A percentile compares a stretch with the other conserved stretches of the same genome.
phyloP scores from a whole-genome alignment of 2,329 filamentous ascomycete species.

The Curvularia sp. region DNA sequence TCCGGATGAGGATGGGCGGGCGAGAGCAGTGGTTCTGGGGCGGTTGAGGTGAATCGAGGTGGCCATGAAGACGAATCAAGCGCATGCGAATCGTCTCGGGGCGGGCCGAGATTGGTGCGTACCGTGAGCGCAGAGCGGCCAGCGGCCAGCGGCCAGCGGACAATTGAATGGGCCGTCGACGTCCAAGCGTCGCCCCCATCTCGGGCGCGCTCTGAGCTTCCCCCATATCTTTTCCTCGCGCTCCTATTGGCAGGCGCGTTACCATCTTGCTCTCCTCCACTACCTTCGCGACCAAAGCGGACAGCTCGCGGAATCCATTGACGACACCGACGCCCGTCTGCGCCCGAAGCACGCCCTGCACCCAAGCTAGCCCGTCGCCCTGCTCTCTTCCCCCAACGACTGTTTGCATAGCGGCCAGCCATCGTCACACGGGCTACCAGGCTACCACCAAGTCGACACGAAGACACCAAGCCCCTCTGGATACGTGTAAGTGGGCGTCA shows the following conservation, averaged over 20 bases:
- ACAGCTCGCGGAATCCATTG: constrained; percentile 13
- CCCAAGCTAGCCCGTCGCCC: constrained; percentile 14
- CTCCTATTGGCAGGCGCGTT: constrained; percentile 22
- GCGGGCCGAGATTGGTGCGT: constrained; percentile 12
- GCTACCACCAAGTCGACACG: constrained; percentile 4
- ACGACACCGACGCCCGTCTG: constrained; percentile 21
- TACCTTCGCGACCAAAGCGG: constrained; percentile 10
- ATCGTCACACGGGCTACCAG: constrained; percentile 24
- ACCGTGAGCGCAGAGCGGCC: not conserved
- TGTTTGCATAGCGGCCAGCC: constrained; percentile 22
- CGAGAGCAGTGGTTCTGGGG: too few relatives aligned
- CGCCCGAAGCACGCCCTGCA: constrained; percentile 21
- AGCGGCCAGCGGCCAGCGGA: not conserved
- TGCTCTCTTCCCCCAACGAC: constrained; percentile 16
- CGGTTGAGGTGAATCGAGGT: not conserved
- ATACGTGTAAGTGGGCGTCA: not conserved
- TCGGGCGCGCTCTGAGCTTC: constrained; percentile 4
- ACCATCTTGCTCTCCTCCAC: constrained; percentile 10
- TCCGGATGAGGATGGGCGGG: not conserved
- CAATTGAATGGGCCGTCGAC: constrained; percentile 1
- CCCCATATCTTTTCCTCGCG: constrained; percentile 19
- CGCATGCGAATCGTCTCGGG: not conserved
- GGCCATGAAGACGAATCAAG: not conserved
- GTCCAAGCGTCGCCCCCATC: constrained; percentile 16
- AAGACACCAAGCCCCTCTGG: constrained; percentile 4